Conservation (phyloP, 2,329 filamentous ascomycete genomes). For the Rhynchosporium agropyri region DNA sequence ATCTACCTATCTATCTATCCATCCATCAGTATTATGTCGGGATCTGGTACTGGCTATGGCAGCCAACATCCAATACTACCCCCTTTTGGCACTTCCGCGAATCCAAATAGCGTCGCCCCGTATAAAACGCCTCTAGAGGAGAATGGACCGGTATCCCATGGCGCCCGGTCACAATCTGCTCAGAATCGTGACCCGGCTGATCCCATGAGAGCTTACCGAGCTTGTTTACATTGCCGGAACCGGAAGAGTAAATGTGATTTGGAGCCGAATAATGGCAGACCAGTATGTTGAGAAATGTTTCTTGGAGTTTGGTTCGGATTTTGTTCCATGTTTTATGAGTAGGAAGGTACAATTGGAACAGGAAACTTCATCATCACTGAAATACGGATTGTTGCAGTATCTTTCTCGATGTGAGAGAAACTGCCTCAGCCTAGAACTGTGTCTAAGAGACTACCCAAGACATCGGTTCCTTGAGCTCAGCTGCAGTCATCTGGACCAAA, state of each 20-base stretch:
- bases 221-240: conserved; percentile 41
- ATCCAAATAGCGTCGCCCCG: background rate
- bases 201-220: conserved; percentile 42
- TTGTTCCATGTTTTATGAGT: background rate
- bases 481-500: background rate
- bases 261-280: conserved; percentile 39
- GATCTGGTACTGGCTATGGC: no score
- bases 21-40: background rate
- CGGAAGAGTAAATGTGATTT: conserved; percentile 43
- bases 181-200: conserved; percentile 26
- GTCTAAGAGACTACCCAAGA: no score
- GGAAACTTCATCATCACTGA: background rate
- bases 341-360: background rate
- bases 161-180: no score
- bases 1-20: no score
- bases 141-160: background rate
- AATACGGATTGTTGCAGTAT: background rate
- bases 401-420: no score
- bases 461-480: background rate
- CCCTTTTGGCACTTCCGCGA: conserved; percentile 4
- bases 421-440: no score
- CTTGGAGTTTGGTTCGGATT: background rate
- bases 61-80: conserved; percentile 9
- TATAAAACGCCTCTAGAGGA: background rate
- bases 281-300: conserved; percentile 33